Evolutionary conservation across 1,139 yeast species (phyloP).

Genomic region (Waltiozyma sp.): DNA sequence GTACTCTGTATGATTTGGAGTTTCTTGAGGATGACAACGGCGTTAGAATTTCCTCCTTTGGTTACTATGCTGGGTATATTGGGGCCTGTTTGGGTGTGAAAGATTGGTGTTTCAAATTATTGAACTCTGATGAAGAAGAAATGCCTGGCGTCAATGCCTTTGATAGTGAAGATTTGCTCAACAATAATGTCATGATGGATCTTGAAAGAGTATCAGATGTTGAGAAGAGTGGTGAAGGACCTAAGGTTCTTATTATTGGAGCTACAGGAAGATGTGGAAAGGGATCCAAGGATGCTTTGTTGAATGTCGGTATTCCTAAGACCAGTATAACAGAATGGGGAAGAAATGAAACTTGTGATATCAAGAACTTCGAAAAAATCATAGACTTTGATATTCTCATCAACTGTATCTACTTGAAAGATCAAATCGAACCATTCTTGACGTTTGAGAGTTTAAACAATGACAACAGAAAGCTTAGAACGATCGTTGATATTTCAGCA

Average conservation of each 20-base stretch:
- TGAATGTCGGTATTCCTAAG: constrained; percentile 80
- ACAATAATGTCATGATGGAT: constrained; percentile 55
- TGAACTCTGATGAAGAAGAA: constrained; percentile 52
- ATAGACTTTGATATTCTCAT: constrained; percentile 77
- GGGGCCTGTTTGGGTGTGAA: constrained; percentile 94
- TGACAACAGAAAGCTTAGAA: constrained; percentile 61
- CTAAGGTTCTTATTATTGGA: constrained; percentile 82
- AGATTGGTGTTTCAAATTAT: constrained; percentile 90
- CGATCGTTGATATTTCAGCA: constrained; percentile 95
- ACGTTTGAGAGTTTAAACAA: constrained; percentile 56
- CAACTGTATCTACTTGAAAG: constrained; percentile 89
- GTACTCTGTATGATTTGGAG: constrained; percentile 84
- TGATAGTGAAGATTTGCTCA: constrained; percentile 64
- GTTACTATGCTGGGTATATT: constrained; percentile 96
- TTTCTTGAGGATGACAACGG: constrained; percentile 90
- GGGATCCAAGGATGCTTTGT: constrained; percentile 81
- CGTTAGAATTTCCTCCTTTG: constrained; percentile 97
- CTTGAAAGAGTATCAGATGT: constrained; percentile 45
- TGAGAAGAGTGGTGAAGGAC: constrained; percentile 52
- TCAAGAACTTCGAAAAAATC: constrained; percentile 97
- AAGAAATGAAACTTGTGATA: constrained; percentile 82
- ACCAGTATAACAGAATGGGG: constrained; percentile 85
- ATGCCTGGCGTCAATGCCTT: constrained; percentile 73
- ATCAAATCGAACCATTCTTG: constrained; percentile 89
- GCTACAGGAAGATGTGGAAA: constrained; percentile 98